phyloP scores from a whole-genome alignment of 306 rosid species.

The Inga laurina region DNA sequence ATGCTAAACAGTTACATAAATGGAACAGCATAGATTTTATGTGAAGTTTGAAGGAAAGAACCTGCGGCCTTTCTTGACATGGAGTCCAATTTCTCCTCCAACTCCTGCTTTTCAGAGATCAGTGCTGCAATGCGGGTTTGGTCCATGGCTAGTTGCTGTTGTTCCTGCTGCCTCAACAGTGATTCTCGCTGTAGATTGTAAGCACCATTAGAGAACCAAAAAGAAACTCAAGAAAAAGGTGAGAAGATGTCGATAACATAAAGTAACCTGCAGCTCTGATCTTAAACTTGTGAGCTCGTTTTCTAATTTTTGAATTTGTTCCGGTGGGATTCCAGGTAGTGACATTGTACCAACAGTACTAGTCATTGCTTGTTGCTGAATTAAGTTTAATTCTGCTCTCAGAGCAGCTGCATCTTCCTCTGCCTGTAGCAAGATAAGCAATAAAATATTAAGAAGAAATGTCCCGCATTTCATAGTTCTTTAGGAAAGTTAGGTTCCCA shows the following conservation, averaged over 20 bases:
- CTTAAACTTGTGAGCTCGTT: conserved; percentile 74
- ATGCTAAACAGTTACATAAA: conserved; percentile 4
- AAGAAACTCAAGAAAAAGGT: conserved; percentile 18
- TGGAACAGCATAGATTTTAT: background rate
- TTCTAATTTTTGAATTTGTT: conserved; percentile 67
- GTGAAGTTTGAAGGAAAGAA: conserved; percentile 31
- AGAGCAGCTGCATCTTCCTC: conserved; percentile 96
- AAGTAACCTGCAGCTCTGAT: conserved; percentile 62
- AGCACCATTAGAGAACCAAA: conserved; percentile 36
- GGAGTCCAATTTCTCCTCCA: conserved; percentile 73
- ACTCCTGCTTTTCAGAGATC: conserved; percentile 71
- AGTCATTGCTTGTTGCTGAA: conserved; percentile 83
- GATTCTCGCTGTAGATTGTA: conserved; percentile 59
- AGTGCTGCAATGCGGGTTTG: conserved; percentile 57
- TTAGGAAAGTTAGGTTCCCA: conserved; percentile 38
- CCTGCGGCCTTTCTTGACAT: conserved; percentile 61
- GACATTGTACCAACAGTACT: conserved; percentile 52
- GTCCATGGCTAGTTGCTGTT: conserved; percentile 64
- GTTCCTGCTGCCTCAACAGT: conserved; percentile 83
- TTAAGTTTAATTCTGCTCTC: conserved; percentile 84
- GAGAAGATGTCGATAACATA: conserved; percentile 23
- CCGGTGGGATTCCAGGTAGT: conserved; percentile 56
- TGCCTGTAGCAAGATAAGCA: conserved; percentile 64
- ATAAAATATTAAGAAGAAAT: conserved; percentile 30
- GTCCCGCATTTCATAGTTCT: background rate